Conservation (phyloP, 257 asterid genomes). For the Scutellaria minor region DNA sequence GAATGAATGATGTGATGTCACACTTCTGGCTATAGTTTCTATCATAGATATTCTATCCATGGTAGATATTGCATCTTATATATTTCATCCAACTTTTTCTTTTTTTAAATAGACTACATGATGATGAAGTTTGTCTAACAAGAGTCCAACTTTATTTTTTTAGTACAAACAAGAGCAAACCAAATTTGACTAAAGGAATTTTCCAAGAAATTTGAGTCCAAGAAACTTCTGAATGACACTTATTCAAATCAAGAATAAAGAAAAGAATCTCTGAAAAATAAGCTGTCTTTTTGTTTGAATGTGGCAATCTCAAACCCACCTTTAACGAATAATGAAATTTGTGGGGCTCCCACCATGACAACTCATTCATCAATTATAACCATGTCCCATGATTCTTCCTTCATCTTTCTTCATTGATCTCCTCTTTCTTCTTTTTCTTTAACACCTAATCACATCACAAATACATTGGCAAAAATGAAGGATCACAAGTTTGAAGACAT, state of each 20-base stretch:
- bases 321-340: slow-evolving; percentile 27
- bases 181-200: slow-evolving; percentile 31
- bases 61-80: too few species aligned
- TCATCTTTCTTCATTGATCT: slow-evolving; percentile 18
- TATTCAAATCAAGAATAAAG: slow-evolving; percentile 26
- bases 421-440: background rate
- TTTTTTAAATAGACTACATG: too few species aligned
- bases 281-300: slow-evolving; percentile 32
- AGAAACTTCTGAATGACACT: slow-evolving; percentile 13
- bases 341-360: slow-evolving; percentile 48
- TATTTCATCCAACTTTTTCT: too few species aligned
- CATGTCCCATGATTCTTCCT: slow-evolving; percentile 28
- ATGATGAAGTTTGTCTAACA: too few species aligned
- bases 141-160: background rate
- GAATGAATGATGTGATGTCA: background rate
- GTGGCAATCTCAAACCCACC: slow-evolving; percentile 1
- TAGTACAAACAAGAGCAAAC: slow-evolving; percentile 14
- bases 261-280: slow-evolving; percentile 1
- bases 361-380: slow-evolving; percentile 18
- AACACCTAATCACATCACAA: background rate
- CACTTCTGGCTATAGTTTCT: too few species aligned
- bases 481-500: slow-evolving; percentile 35
- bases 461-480: slow-evolving; percentile 32
- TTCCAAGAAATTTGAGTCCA: slow-evolving; percentile 30
- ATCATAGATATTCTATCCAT: too few species aligned